Percentiles rank a stretch among this genome's conserved stretches.
Conservation (phyloP, 352 stramenopile genomes). For the Porosira glacialis region DNA sequence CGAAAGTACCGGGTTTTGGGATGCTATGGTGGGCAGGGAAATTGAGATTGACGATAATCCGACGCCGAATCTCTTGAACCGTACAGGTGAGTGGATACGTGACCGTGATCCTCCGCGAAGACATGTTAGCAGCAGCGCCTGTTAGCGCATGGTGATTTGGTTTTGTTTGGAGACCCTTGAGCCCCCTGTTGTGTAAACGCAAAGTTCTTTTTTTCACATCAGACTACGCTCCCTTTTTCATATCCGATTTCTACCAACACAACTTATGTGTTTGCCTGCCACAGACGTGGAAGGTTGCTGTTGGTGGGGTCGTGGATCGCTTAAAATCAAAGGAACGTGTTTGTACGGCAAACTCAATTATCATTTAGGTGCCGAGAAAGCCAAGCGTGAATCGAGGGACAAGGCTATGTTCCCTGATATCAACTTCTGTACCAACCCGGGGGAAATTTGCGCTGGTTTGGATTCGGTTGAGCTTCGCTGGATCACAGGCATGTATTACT, state of each 20-base stretch:
- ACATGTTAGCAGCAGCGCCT: too few relatives aligned
- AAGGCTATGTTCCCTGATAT: constrained; percentile 35
- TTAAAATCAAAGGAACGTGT: constrained; percentile 29
- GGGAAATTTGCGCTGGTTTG: constrained; percentile 34
- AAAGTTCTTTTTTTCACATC: too few relatives aligned
- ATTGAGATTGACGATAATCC: constrained; percentile 10
- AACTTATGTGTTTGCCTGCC: not conserved
- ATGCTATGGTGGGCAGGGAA: constrained; percentile 29
- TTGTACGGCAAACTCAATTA: constrained; percentile 43
- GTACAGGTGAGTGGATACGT: constrained; percentile 16
- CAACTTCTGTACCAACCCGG: constrained; percentile 42
- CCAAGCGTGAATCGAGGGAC: constrained; percentile 12
- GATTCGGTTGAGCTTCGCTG: constrained; percentile 54
- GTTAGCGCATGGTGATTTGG: too few relatives aligned
- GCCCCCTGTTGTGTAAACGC: too few relatives aligned
- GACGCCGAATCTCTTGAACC: constrained; percentile 22
- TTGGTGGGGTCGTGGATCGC: constrained; percentile 32
- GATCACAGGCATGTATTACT: constrained; percentile 58
- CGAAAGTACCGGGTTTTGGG: constrained; percentile 40
- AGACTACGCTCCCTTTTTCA: too few relatives aligned
- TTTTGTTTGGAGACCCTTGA: too few relatives aligned
- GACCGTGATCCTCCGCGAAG: too few relatives aligned
- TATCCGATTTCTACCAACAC: too few relatives aligned
- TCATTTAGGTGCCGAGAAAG: constrained; percentile 25
- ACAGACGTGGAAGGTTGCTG: constrained; percentile 45